These are phyloP conservation scores for Carpinus fangiana DNA, from an alignment of 306 rosid genomes.

Conservation along the genomic window DNA sequence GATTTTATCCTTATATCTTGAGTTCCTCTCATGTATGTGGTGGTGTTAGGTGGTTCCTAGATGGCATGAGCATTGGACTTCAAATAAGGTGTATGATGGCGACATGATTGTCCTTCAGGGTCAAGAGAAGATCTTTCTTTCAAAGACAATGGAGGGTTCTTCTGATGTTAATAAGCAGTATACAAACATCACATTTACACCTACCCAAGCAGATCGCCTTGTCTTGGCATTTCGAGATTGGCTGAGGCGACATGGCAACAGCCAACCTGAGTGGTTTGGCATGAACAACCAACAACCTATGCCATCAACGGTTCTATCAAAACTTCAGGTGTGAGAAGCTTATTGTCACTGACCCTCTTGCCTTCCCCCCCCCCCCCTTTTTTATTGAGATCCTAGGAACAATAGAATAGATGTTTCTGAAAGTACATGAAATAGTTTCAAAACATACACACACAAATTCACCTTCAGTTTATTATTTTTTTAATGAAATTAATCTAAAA, in stretches of 20 bases:
- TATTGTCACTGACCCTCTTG: background rate
- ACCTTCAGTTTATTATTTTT: too few relatives aligned
- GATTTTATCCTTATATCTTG: background rate
- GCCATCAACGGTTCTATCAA: constrained; percentile 77
- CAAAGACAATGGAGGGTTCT: constrained; percentile 51
- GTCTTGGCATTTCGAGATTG: constrained; percentile 86
- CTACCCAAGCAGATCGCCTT: constrained; percentile 80
- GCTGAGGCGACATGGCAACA: constrained; percentile 81
- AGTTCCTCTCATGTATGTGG: constrained; percentile 9
- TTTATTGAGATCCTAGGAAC: background rate
- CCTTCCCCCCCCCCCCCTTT: too few relatives aligned
- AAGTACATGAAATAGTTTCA: background rate
- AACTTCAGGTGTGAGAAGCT: constrained; percentile 60
- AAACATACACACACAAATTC: background rate
- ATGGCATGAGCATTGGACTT: constrained; percentile 99
- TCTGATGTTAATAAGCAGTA: constrained; percentile 74
- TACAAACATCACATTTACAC: constrained; percentile 75
- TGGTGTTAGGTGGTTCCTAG: constrained; percentile 80
- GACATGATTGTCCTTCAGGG: constrained; percentile 99
- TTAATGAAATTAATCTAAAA: too few relatives aligned
- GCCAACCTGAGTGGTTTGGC: constrained; percentile 86
- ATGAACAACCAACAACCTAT: constrained; percentile 43
- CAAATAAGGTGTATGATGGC: constrained; percentile 93
- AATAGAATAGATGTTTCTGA: background rate
- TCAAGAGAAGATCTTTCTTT: constrained; percentile 82